phyloP scores from a whole-genome alignment of 2,329 filamentous ascomycete species.

The Aureobasidium sp. region DNA sequence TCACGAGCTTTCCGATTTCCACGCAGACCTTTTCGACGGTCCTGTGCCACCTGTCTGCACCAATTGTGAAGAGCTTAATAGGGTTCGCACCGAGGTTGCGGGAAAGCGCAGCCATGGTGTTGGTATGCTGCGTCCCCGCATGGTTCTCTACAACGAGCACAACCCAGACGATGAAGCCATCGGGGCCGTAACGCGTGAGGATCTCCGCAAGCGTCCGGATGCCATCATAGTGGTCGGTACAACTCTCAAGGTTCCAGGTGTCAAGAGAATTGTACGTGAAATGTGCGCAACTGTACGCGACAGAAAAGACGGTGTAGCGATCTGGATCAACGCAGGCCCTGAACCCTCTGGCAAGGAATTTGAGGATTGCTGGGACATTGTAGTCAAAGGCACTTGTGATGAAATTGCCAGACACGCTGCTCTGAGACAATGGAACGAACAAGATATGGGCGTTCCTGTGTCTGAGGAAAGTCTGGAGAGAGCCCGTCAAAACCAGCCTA shows the following conservation, averaged over 20 bases:
- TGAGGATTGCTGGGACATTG: conserved; percentile 86
- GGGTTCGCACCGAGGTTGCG: conserved; percentile 64
- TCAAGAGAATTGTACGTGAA: conserved; percentile 81
- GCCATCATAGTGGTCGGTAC: conserved; percentile 93
- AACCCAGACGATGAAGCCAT: conserved; percentile 97
- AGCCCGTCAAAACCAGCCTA: conserved; percentile 31
- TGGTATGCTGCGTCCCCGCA: conserved; percentile 79
- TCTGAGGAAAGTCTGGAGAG: conserved; percentile 40
- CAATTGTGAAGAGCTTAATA: conserved; percentile 66
- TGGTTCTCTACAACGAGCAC: conserved; percentile 95
- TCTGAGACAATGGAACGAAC: conserved; percentile 52
- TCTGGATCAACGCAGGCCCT: conserved; percentile 90
- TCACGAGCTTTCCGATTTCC: conserved; percentile 65
- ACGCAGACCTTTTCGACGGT: conserved; percentile 73
- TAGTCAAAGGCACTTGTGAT: conserved; percentile 82
- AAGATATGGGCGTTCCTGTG: conserved; percentile 38
- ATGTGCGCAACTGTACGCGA: conserved; percentile 82
- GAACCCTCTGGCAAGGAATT: conserved; percentile 78
- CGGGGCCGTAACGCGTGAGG: conserved; percentile 78
- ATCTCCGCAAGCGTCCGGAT: conserved; percentile 79
- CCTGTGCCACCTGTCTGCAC: conserved; percentile 75
- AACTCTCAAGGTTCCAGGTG: conserved; percentile 89
- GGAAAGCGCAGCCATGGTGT: conserved; percentile 92
- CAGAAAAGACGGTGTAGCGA: conserved; percentile 67
- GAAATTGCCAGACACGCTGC: conserved; percentile 70